Base-by-base conservation (phyloP, 441 rosid species). In the Gossypium trilobum region DNA sequence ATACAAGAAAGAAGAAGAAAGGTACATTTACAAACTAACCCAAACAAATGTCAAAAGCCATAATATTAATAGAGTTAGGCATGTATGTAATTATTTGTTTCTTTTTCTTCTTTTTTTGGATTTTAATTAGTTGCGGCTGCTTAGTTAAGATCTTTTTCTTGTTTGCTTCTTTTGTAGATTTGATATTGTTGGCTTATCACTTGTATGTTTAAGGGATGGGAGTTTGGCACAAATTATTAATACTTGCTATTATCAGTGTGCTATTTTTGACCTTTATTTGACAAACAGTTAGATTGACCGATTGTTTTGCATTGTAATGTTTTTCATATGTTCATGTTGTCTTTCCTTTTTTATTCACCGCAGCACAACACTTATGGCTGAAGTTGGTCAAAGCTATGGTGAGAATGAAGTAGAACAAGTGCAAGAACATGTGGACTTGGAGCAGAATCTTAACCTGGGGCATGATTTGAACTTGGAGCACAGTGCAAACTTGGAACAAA, bases 331-430 rank as follows among this genome's bases (percentile, higher is more conserved):
- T 27, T 70, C 2, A 11, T 31, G 11, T n/a, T 25, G 71, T 29
- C 7, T 63, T 31, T n/a, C 10, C 13, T 23, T 58, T 69, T 50
- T 39, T 23, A 23, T 62, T 72, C 17, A 4, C 22, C 39, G 0
- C 78, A 78, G 86, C 33, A 68, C 73, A 77, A 48, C 22, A 48
- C n/a, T 56, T 0, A 87, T 87, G 92, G 85, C 81, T 75, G 75
- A 64, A 52, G 70, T 33, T 54, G 75, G 54, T 33, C 75, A 63
- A 52, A 33, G 54, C 62, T 62, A 11, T 73, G 20, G 36, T 5
- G 39, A 51, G n/a, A 61, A 48, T 51, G 75, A 48, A 2, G 75
- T 61, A 33, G 69, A 29, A 29, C 75, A 29, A 52, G 50, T 6
- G 16, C 69, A 61, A 50, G 75, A 61, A 31, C 59, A 57, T 62